Percentiles rank a stretch among this genome's conserved stretches.
Conservation (phyloP, 1,284 basidiomycete genomes). For the Cystobasidium pallidum region DNA sequence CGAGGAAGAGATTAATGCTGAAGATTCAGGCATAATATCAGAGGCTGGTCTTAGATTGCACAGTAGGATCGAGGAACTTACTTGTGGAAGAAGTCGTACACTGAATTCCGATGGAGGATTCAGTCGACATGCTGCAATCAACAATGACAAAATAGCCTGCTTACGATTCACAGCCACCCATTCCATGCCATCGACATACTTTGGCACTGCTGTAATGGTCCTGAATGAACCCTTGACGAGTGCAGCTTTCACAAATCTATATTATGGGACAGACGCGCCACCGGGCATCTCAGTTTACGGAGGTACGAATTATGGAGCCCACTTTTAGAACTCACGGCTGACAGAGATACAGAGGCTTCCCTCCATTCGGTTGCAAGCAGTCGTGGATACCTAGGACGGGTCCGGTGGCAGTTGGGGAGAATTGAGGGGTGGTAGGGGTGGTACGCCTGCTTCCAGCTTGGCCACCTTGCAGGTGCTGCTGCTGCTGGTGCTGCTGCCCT, state of each 20-base stretch:
- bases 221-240: conserved; percentile 98
- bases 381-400: conserved; percentile 43
- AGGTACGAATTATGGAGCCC: background rate
- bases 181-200: conserved; percentile 96
- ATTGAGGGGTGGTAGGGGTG: conserved; percentile 38
- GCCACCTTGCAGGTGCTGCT: background rate
- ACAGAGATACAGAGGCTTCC: conserved; percentile 80
- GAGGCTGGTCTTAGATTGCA: background rate
- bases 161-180: conserved; percentile 97
- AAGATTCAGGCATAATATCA: conserved; percentile 65
- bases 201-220: conserved; percentile 95
- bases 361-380: conserved; percentile 40
- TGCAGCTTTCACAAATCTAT: conserved; percentile 84
- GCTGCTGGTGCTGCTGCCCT: conserved; percentile 17
- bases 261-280: background rate
- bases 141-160: conserved; percentile 55
- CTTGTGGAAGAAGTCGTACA: conserved; percentile 72
- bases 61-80: conserved; percentile 14
- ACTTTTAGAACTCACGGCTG: conserved; percentile 63
- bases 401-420: conserved; percentile 24
- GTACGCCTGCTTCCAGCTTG: conserved; percentile 36
- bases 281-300: background rate
- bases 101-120: conserved; percentile 58
- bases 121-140: background rate
- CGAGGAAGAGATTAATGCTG: conserved; percentile 97